Evolutionary conservation across 139 green algal genomes (phyloP).

Genomic region (Klebsormidium nitens): DNA sequence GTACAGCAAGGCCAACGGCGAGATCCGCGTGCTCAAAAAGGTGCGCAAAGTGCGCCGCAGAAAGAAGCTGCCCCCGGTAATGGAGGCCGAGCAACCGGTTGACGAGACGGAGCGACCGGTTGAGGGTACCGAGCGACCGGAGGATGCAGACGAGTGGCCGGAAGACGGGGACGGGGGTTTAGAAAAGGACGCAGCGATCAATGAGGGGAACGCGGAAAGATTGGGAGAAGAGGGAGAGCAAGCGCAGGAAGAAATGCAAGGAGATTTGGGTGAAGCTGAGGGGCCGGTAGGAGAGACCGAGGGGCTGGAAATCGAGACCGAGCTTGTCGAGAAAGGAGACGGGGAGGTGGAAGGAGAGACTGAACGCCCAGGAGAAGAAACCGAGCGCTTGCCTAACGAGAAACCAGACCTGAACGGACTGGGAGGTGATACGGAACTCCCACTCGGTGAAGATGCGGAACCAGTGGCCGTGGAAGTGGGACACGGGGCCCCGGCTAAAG

Average conservation of each 20-base stretch:
- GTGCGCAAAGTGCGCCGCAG: background rate
- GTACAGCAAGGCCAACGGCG: slow-evolving; percentile 1
- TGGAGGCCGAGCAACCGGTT: background rate
- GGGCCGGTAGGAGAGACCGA: background rate
- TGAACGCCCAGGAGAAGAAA: background rate
- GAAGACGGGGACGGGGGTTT: background rate
- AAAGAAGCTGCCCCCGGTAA: background rate
- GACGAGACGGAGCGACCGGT: background rate
- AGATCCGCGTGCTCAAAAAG: background rate
- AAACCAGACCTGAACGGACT: too few relatives aligned
- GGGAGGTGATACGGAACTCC: too few relatives aligned
- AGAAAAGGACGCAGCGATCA: background rate
- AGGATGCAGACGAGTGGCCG: background rate
- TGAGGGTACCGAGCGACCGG: background rate
- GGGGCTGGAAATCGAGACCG: background rate
- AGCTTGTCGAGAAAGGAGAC: background rate
- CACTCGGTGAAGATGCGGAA: too few relatives aligned
- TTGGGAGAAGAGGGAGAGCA: background rate
- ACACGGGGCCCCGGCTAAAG: too few relatives aligned
- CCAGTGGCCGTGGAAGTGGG: too few relatives aligned
- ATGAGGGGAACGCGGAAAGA: background rate
- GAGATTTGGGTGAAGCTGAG: background rate
- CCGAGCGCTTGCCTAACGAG: too few relatives aligned
- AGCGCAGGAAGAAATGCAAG: background rate
- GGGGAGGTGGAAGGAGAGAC: background rate